A percentile compares a stretch with the other conserved stretches of the same genome.
Conservation (phyloP, 2,329 filamentous ascomycete species). For the Alternaria ethzedia region DNA sequence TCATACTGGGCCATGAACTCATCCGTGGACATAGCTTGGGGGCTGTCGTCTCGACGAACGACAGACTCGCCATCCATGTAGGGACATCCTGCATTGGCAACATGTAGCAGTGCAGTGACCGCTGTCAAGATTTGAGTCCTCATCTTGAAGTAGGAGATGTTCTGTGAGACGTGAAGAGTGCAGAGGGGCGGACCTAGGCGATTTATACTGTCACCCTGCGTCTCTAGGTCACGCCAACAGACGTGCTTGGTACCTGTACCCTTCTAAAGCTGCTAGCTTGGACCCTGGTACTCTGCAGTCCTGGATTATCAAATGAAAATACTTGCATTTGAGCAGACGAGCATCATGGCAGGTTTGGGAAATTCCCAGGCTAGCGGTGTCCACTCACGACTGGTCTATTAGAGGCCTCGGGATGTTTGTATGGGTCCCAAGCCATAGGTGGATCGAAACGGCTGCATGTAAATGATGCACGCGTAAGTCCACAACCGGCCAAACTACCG, state of each 20-base stretch:
- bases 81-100: slow-evolving; percentile 42
- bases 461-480: slow-evolving; percentile 1
- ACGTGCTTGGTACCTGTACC: background rate
- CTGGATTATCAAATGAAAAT: slow-evolving; percentile 1
- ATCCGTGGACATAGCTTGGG: slow-evolving; percentile 29
- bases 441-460: slow-evolving; percentile 7
- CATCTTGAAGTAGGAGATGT: slow-evolving; percentile 26
- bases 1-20: slow-evolving; percentile 47
- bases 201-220: background rate
- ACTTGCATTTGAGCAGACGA: slow-evolving; percentile 6
- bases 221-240: background rate
- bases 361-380: background rate
- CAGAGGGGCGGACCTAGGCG: background rate
- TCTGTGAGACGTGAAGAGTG: background rate
- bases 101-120: slow-evolving; percentile 29
- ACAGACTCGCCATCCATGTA: slow-evolving; percentile 43
- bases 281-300: background rate
- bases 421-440: slow-evolving; percentile 17
- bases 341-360: background rate
- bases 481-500: background rate
- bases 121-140: slow-evolving; percentile 28
- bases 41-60: slow-evolving; percentile 31
- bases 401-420: background rate
- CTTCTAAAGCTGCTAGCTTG: background rate
- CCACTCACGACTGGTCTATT: background rate